phyloP scores from a whole-genome alignment of 2,329 filamentous ascomycete species.

The Dissoconium aciculare region DNA sequence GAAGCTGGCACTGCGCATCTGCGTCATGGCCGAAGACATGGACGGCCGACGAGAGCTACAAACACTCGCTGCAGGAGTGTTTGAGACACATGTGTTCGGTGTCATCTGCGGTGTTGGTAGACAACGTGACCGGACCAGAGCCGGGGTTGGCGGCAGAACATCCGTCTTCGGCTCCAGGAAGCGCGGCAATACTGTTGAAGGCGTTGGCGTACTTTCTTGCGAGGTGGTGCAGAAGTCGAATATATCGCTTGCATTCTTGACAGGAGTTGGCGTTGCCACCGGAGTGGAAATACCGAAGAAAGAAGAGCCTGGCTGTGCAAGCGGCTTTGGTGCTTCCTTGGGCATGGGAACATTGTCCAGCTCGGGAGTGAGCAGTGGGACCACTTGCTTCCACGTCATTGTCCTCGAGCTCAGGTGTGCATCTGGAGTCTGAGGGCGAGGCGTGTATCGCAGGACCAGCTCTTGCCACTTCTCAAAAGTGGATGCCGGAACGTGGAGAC shows the following conservation, averaged over 20 bases:
- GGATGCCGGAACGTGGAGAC: constrained; percentile 78
- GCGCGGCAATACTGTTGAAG: constrained; percentile 28
- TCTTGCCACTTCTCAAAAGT: constrained; percentile 90
- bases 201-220: constrained; percentile 31
- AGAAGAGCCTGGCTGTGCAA: constrained; percentile 4
- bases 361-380: constrained; percentile 43
- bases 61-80: constrained; percentile 48
- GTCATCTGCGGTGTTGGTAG: constrained; percentile 49
- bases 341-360: constrained; percentile 31
- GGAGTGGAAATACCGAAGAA: constrained; percentile 8
- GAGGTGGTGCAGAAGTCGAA: constrained; percentile 19
- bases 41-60: constrained; percentile 39
- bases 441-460: constrained; percentile 73
- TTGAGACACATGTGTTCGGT: constrained; percentile 38
- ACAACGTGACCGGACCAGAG: constrained; percentile 39
- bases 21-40: constrained; percentile 44
- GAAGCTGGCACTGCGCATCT: constrained; percentile 40
- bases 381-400: constrained; percentile 32
- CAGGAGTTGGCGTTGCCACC: constrained; percentile 15
- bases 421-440: constrained; percentile 27
- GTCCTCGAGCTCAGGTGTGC: constrained; percentile 7
- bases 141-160: constrained; percentile 38
- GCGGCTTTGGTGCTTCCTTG: constrained; percentile 4
- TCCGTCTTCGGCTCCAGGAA: constrained; percentile 38
- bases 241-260: constrained; percentile 7